Base-by-base conservation (phyloP, 2,329 filamentous ascomycete species). In the Lomentospora prolificans region DNA sequence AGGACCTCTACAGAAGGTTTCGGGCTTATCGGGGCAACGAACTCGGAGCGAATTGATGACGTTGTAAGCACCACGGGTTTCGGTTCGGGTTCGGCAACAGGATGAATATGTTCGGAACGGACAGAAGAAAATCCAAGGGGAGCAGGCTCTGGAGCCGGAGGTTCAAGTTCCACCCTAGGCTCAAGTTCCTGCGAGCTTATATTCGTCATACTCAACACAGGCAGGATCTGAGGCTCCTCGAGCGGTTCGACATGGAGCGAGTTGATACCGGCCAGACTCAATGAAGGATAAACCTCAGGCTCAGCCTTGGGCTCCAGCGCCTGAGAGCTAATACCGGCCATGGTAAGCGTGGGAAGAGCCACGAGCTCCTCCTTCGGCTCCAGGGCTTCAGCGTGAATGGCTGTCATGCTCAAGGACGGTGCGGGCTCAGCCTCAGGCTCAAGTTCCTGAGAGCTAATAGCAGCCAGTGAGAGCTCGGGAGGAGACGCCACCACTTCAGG, bases 81-180 rank as follows among this genome's bases (percentile, higher is more conserved):
- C 5, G 59, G 60, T 53, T 64, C 64, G n/a, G 60, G 59, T 33
- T 60, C 65, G 6, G 60, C 54, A 12, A 68, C 59, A 3, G 70
- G 70, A 57, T 68, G 63, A 30, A 75, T 65, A 31, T 73, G 64
- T 59, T 74, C 65, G 0, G 64, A 63, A 12, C 64, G 53, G n/a
- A 72, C 62, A 4, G 64, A 60, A 3, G 69, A 67, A 53, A 70
- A 55, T 51, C 54, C 62, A 31, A 71, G 62, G 1, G 62, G 30
- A 7, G 66, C 64, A 17, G 55, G 55, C 22, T 50, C 30, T 4
- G 56, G 52, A 19, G 54, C 59, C 7, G 61, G 60, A 59, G 4
- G 67, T 12, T 67, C 63, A 12, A 69, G 69, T 53, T 66, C 65
- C 2, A 60, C 57, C n/a, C 65, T 57, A 17, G 65, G 66, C 44